Base-by-base conservation (phyloP, 352 stramenopile species). In the Globisporangium abappressorium region DNA sequence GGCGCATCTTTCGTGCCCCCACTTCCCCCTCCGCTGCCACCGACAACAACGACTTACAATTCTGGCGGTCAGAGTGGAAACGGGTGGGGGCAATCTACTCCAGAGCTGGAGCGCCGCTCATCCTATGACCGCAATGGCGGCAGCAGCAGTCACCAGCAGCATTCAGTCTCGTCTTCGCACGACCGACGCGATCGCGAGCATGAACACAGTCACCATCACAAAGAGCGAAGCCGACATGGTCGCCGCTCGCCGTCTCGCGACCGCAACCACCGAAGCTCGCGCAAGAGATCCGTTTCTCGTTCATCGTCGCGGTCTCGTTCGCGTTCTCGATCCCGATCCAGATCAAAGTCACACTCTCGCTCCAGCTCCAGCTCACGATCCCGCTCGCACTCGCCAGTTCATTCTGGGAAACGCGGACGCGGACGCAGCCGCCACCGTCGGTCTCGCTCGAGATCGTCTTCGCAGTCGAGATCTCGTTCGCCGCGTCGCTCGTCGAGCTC, bases 221-320 rank as follows among this genome's bases (percentile, higher is more conserved):
- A 18, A 28, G 46, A 53, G n/a, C 43, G 64, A 30, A 63, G 51
- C 9, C 49, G 55, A 12, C 56, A 55, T n/a, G 38, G 49, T 33
- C 66, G 46, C 15, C 70, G 62, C 43, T 70, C 70, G 51, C 30
- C 51, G 54, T 71, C 62, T 5, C 41, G 46, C 7, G 59, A 70
- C 28, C 67, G 66, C 61, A 74, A 73, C 68, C 30, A 76, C 68
- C 58, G 58, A 1, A 65, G 58, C n/a, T 66, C 70, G 24, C 38
- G 34, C 12, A 58, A 60, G 18, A 66, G 65, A 26, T 62, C 55
- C 0, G n/a, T 20, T 14, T 78, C 63, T 34, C 70, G 70, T 8
- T 84, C 74, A 20, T 63, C 69, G 22, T 80, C 82, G 33, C 70
- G 73, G 2, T 79, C 72, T 2, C 68, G 67, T 3, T 87, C 79